These are phyloP conservation scores for Leccinum broughii DNA, from an alignment of 768 basidiomycete species.

Conservation along the genomic window DNA sequence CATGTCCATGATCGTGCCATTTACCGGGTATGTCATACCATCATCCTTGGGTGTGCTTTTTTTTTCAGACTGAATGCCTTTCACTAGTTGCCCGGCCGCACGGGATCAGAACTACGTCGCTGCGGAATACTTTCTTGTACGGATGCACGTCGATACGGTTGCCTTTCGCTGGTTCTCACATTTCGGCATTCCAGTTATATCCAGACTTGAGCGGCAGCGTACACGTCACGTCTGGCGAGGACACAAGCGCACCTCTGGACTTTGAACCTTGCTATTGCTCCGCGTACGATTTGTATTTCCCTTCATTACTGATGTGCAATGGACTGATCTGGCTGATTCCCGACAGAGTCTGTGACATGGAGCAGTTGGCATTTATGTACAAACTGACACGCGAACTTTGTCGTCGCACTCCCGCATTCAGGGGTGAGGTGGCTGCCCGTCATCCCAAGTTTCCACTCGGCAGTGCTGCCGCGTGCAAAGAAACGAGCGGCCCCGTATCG, in stretches of 20 bases:
- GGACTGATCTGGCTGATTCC: neutral
- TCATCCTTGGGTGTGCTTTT: neutral
- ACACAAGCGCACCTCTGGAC: slow-evolving; percentile 41
- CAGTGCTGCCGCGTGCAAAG: slow-evolving; percentile 30
- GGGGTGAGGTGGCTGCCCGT: slow-evolving; percentile 15
- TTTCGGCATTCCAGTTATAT: slow-evolving; percentile 32
- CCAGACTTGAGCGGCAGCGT: slow-evolving; percentile 48
- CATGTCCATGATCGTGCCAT: no score
- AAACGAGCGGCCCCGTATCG: slow-evolving; percentile 18
- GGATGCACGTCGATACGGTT: no score
- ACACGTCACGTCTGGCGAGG: slow-evolving; percentile 45
- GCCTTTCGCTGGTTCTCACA: no score
- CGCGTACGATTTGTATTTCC: slow-evolving; percentile 32
- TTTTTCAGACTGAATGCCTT: neutral
- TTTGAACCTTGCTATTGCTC: slow-evolving; percentile 49
- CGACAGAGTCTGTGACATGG: slow-evolving; percentile 38
- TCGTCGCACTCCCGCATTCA: slow-evolving; percentile 47
- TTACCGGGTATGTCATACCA: no score
- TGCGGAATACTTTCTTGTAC: no score
- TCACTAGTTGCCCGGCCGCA: no score
- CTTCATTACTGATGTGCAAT: neutral
- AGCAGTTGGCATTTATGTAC: slow-evolving; percentile 49
- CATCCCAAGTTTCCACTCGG: slow-evolving; percentile 33
- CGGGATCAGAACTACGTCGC: no score
- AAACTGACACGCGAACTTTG: slow-evolving; percentile 55